These are phyloP conservation scores for Dendryphion nanum DNA, from an alignment of 2,329 filamentous ascomycete species.

Conservation along the genomic window DNA sequence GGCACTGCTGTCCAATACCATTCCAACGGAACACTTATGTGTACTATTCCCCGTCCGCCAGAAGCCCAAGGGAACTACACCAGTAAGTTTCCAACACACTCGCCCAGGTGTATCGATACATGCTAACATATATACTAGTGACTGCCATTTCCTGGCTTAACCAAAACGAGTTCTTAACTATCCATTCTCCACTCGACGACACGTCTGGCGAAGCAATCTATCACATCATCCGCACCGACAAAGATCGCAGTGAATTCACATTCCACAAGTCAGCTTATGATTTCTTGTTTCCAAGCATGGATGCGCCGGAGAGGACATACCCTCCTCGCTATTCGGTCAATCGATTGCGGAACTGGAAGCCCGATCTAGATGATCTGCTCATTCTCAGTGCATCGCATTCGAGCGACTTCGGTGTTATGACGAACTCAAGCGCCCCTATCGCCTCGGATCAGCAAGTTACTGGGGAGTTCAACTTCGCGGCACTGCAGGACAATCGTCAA, in stretches of 20 bases:
- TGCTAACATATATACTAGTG: conserved; percentile 48
- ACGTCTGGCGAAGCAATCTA: conserved; percentile 63
- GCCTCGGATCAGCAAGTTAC: conserved; percentile 60
- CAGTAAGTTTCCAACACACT: conserved; percentile 51
- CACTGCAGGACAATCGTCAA: conserved; percentile 70
- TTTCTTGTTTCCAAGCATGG: conserved; percentile 19
- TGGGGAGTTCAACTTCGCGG: conserved; percentile 71
- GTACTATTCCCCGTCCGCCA: conserved; percentile 74
- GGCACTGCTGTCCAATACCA: conserved; percentile 82
- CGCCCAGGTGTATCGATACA: not conserved
- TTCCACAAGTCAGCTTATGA: conserved; percentile 71
- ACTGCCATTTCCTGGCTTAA: conserved; percentile 85
- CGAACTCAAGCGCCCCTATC: conserved; percentile 68
- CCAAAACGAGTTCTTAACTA: conserved; percentile 77
- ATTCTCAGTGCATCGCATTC: conserved; percentile 79
- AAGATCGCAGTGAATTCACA: conserved; percentile 57
- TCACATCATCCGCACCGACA: conserved; percentile 72
- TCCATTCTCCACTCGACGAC: conserved; percentile 56
- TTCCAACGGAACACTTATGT: conserved; percentile 74
- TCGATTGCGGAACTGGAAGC: conserved; percentile 76
- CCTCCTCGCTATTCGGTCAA: conserved; percentile 76
- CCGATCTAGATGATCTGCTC: conserved; percentile 76
- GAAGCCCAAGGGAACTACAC: conserved; percentile 62
- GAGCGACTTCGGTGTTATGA: conserved; percentile 75
- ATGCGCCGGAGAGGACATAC: conserved; percentile 56